Conservation (phyloP, 2,329 filamentous ascomycete genomes). For the Tolypocladium sp. region DNA sequence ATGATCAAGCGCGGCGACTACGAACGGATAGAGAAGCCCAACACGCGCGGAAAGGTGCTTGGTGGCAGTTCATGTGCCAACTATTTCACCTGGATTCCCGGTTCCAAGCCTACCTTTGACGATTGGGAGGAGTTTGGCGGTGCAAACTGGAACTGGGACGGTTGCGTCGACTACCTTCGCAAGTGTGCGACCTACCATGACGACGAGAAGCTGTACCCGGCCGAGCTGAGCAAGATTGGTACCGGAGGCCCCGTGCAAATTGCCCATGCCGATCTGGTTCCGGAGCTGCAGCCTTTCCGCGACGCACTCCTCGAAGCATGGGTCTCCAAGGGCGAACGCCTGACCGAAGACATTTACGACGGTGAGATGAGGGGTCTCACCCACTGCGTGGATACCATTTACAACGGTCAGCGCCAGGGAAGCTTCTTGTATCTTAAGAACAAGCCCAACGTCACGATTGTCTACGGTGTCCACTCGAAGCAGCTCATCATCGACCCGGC, state of each 20-base stretch:
- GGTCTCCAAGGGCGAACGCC: constrained; percentile 38
- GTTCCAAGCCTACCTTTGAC: constrained; percentile 50
- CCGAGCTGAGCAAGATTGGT: constrained; percentile 41
- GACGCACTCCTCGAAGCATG: constrained; percentile 40
- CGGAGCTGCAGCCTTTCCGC: constrained; percentile 41
- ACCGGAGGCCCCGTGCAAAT: constrained; percentile 41
- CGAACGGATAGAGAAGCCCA: constrained; percentile 52
- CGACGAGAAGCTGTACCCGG: constrained; percentile 33
- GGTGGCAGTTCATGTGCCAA: constrained; percentile 51
- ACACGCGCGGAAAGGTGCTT: constrained; percentile 50
- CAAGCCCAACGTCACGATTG: constrained; percentile 46
- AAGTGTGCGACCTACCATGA: constrained; percentile 52
- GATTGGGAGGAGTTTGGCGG: constrained; percentile 66
- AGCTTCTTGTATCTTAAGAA: constrained; percentile 40
- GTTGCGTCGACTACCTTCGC: constrained; percentile 38
- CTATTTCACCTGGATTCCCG: constrained; percentile 56
- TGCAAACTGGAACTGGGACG: constrained; percentile 53
- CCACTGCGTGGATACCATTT: constrained; percentile 46
- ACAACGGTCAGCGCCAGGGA: constrained; percentile 44
- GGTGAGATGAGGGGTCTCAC: constrained; percentile 45
- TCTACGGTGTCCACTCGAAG: constrained; percentile 39
- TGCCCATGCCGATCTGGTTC: constrained; percentile 42
- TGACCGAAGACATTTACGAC: constrained; percentile 46
- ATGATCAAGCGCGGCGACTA: constrained; percentile 51
- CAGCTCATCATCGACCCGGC: constrained; percentile 39